These are phyloP conservation scores for Fusarium nematophilum DNA, from an alignment of 2,329 filamentous ascomycete species.

Conservation along the genomic window DNA sequence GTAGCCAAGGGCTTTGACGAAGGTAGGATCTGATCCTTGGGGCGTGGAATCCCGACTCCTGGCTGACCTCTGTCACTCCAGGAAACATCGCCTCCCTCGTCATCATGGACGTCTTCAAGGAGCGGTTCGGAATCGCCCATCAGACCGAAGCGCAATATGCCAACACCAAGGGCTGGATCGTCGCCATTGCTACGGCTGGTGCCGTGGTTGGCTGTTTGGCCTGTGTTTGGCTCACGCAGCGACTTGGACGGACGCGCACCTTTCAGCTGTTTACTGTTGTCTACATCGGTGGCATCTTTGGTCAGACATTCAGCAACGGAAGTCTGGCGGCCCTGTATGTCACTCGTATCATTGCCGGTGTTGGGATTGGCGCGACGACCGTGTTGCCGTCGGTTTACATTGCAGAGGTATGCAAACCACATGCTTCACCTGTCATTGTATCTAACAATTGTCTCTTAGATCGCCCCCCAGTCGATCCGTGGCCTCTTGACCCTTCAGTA, in stretches of 20 bases:
- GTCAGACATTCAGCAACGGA: conserved; percentile 45
- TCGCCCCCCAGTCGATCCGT: conserved; percentile 44
- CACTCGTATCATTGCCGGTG: conserved; percentile 40
- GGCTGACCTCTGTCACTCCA: background rate
- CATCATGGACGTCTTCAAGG: conserved; percentile 43
- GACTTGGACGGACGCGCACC: conserved; percentile 36
- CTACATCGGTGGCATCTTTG: conserved; percentile 51
- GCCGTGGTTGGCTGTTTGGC: conserved; percentile 45
- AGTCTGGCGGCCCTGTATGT: conserved; percentile 42
- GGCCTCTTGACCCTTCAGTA: conserved; percentile 49
- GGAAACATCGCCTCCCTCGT: conserved; percentile 47
- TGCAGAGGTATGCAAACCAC: conserved; percentile 39
- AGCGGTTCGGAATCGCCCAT: conserved; percentile 36
- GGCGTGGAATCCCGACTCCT: too few species aligned
- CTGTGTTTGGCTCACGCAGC: conserved; percentile 41
- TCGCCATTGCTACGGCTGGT: conserved; percentile 46
- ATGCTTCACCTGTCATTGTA: rapidly evolving
- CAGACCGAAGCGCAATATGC: conserved; percentile 42
- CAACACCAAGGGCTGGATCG: conserved; percentile 48
- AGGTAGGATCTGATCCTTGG: conserved; percentile 19
- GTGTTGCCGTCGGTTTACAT: conserved; percentile 46
- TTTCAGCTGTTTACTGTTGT: conserved; percentile 46
- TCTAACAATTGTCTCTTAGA: conserved; percentile 8
- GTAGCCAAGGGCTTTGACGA: conserved; percentile 48
- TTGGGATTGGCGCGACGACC: conserved; percentile 43